Conservation (phyloP, 2,329 filamentous ascomycete genomes). For the Ascochyta rabiei region DNA sequence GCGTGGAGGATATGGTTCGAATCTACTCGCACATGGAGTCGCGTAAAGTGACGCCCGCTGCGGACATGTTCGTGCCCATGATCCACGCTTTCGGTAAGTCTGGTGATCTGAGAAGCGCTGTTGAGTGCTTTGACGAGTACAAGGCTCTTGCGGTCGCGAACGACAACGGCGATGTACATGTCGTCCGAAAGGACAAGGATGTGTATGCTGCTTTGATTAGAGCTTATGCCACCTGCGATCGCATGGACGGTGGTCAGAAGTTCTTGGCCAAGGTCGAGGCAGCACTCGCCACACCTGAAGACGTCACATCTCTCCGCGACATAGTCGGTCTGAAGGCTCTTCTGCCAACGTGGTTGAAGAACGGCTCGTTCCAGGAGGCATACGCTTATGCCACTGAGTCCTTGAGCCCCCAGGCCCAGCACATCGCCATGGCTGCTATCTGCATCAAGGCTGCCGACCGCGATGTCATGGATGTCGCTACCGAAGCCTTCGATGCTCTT, state of each 20-base stretch:
- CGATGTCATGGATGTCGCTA: constrained; percentile 71
- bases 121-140: constrained; percentile 96
- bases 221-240: constrained; percentile 82
- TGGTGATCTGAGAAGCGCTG: constrained; percentile 83
- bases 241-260: constrained; percentile 78
- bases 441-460: constrained; percentile 80
- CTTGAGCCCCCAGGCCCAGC: constrained; percentile 64
- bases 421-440: constrained; percentile 72
- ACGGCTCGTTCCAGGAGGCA: constrained; percentile 73
- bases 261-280: constrained; percentile 82
- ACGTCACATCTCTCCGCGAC: constrained; percentile 69
- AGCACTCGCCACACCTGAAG: constrained; percentile 56
- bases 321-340: constrained; percentile 76
- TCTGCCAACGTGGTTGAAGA: constrained; percentile 76
- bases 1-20: constrained; percentile 85
- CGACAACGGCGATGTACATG: constrained; percentile 72
- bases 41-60: constrained; percentile 73
- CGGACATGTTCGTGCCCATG: constrained; percentile 88
- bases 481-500: constrained; percentile 59
- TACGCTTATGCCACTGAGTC: constrained; percentile 71
- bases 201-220: constrained; percentile 93
- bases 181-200: constrained; percentile 76
- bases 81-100: constrained; percentile 87
- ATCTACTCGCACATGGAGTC: constrained; percentile 92
- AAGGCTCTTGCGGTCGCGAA: constrained; percentile 84